Percentiles rank a stretch among this genome's conserved stretches.
Evolutionary conservation across 495 filamentous ascomycete genomes (phyloP).

Genomic region (Penicillium turbatum): DNA sequence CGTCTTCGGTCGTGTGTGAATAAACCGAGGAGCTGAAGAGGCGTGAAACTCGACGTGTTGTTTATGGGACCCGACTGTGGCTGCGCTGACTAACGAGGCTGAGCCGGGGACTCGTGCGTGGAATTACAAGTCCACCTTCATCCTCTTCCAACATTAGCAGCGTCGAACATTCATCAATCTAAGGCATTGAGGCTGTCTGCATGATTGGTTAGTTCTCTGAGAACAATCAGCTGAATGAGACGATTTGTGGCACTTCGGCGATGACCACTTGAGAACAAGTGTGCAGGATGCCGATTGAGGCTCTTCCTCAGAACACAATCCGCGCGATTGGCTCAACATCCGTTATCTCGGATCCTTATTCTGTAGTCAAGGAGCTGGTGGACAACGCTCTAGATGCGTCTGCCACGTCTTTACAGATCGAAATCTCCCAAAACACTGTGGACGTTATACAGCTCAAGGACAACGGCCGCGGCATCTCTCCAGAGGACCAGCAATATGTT

Average conservation of each 20-base stretch:
- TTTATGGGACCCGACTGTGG: conserved; percentile 13
- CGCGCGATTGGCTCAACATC: conserved; percentile 69
- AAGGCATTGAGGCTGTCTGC: not conserved
- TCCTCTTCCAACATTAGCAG: not conserved
- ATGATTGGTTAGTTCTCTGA: not conserved
- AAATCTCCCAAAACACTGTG: conserved; percentile 70
- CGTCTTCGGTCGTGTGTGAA: not conserved
- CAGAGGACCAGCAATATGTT: conserved; percentile 63
- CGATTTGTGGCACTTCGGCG: not conserved
- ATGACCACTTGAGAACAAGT: conserved; percentile 11
- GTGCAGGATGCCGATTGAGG: conserved; percentile 56
- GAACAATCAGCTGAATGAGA: not conserved
- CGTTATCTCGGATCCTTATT: conserved; percentile 65
- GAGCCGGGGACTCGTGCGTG: not conserved
- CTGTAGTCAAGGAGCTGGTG: conserved; percentile 83
- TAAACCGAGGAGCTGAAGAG: conserved; percentile 4
- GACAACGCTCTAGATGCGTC: conserved; percentile 88
- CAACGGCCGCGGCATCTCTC: conserved; percentile 78
- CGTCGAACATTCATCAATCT: not conserved
- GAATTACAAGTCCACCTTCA: not conserved
- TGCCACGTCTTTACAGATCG: conserved; percentile 66
- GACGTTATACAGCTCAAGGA: conserved; percentile 87
- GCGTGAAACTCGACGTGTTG: conserved; percentile 16
- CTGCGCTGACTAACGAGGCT: conserved; percentile 20
- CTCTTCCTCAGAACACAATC: conserved; percentile 61